A percentile compares a stretch with the other conserved stretches of the same genome.
Conservation (phyloP, 2,329 filamentous ascomycete species). For the Pseudocercospora eumusae region DNA sequence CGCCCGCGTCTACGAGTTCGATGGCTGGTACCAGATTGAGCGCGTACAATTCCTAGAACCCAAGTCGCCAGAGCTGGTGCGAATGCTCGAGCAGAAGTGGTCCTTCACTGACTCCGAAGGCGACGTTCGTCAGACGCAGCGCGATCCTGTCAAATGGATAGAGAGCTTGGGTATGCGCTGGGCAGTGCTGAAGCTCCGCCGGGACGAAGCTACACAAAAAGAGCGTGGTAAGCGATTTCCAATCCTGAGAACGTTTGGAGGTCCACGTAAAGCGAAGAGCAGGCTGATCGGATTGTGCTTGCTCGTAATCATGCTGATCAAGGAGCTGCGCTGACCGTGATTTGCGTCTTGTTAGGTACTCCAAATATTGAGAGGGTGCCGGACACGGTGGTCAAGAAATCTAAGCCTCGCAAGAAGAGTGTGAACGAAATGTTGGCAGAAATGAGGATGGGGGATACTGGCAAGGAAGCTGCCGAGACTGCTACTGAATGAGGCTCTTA, state of each 20-base stretch:
- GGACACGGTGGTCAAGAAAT: constrained; percentile 9
- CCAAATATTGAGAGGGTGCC: constrained; percentile 29
- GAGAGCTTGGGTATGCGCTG: constrained; percentile 32
- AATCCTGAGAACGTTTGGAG: too few relatives aligned
- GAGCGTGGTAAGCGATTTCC: neutral
- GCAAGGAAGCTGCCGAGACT: neutral
- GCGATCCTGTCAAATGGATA: constrained; percentile 30
- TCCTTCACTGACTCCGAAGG: constrained; percentile 23
- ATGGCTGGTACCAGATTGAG: constrained; percentile 32
- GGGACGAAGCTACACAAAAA: constrained; percentile 2
- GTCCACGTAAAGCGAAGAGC: too few relatives aligned
- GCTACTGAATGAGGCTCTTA: neutral
- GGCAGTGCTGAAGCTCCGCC: constrained; percentile 15
- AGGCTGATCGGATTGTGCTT: too few relatives aligned
- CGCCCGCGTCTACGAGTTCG: constrained; percentile 28
- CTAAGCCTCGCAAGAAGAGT: constrained; percentile 24
- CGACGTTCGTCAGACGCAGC: constrained; percentile 21
- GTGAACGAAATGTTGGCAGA: constrained; percentile 37
- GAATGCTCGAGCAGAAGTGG: constrained; percentile 40
- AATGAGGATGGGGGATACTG: constrained; percentile 25
- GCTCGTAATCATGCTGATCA: too few relatives aligned
- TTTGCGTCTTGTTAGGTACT: neutral
- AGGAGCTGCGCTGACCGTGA: neutral
- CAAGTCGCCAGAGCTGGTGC: constrained; percentile 27
- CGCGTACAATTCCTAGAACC: constrained; percentile 32